Evolutionary conservation across 2,329 filamentous ascomycete genomes (phyloP).

Genomic region (Escovopsis sp.): DNA sequence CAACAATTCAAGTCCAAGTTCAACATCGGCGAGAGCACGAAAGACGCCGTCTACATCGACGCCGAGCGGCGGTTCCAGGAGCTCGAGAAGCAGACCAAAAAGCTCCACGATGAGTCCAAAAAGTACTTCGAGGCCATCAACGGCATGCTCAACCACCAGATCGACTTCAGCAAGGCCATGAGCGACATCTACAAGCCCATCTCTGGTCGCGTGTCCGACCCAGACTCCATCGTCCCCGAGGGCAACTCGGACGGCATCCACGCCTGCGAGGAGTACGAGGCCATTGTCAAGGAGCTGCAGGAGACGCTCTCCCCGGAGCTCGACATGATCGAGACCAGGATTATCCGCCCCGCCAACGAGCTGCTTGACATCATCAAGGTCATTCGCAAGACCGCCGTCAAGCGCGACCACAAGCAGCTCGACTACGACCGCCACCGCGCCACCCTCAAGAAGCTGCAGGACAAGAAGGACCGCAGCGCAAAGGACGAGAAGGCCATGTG

Average conservation of each 20-base stretch:
- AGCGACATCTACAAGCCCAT: constrained; percentile 97
- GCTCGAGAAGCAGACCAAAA: constrained; percentile 90
- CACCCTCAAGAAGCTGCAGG: constrained; percentile 81
- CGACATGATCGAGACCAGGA: constrained; percentile 88
- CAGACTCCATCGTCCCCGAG: constrained; percentile 63
- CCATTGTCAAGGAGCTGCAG: constrained; percentile 77
- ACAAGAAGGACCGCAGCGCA: constrained; percentile 89
- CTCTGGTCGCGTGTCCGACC: constrained; percentile 87
- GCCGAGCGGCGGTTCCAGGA: constrained; percentile 88
- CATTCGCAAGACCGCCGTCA: constrained; percentile 73
- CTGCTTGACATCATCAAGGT: constrained; percentile 89
- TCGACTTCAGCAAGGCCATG: constrained; percentile 94
- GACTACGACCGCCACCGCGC: constrained; percentile 83
- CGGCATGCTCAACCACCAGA: constrained; percentile 93
- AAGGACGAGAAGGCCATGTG: constrained; percentile 98
- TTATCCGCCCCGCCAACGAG: constrained; percentile 87
- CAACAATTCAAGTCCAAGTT: constrained; percentile 85
- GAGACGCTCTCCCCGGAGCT: constrained; percentile 79
- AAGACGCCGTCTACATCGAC: constrained; percentile 88
- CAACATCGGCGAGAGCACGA: constrained; percentile 89
- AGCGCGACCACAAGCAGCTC: constrained; percentile 94
- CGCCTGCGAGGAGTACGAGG: constrained; percentile 93
- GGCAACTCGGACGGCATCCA: constrained; percentile 86
- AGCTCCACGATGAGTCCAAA: constrained; percentile 87
- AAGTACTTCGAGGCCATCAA: constrained; percentile 98